phyloP scores from a whole-genome alignment of 2,329 filamentous ascomycete species.

The Ambrosiella beaveri region DNA sequence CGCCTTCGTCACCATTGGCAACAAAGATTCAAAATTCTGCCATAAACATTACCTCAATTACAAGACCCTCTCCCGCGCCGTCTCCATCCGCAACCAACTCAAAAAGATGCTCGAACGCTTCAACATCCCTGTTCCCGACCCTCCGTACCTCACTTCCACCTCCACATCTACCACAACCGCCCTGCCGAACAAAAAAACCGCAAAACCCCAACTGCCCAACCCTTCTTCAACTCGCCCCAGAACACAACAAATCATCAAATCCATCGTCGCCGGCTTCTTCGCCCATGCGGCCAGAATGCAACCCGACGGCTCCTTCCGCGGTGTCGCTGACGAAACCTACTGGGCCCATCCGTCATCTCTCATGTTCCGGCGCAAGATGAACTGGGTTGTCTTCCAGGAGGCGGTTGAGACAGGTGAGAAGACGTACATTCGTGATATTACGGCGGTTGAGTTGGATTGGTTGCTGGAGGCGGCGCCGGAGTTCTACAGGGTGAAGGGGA shows the following conservation, averaged over 20 bases:
- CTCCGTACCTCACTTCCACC: conserved; percentile 19
- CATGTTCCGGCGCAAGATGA: conserved; percentile 91
- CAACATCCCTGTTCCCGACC: conserved; percentile 52
- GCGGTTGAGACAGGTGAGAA: conserved; percentile 79
- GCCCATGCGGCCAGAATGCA: conserved; percentile 89
- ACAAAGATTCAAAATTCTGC: conserved; percentile 73
- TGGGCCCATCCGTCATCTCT: conserved; percentile 82
- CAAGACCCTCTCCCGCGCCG: conserved; percentile 63
- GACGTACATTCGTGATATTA: conserved; percentile 78
- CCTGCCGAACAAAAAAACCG: conserved; percentile 13
- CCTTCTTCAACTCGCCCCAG: background rate
- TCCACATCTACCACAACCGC: conserved; percentile 11
- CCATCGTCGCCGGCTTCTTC: conserved; percentile 59
- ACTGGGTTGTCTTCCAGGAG: conserved; percentile 94
- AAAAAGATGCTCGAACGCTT: conserved; percentile 77
- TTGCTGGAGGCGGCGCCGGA: conserved; percentile 73
- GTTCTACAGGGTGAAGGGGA: conserved; percentile 47
- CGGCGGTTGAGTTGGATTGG: conserved; percentile 89
- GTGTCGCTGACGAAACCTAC: conserved; percentile 63
- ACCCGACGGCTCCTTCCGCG: conserved; percentile 74
- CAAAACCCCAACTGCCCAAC: background rate
- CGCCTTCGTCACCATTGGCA: conserved; percentile 66
- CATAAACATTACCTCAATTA: conserved; percentile 75
- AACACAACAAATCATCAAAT: background rate
- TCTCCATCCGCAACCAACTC: conserved; percentile 74